These are phyloP conservation scores for Fraxinus albicans DNA, from an alignment of 305 asterid genomes.

Conservation along the genomic window DNA sequence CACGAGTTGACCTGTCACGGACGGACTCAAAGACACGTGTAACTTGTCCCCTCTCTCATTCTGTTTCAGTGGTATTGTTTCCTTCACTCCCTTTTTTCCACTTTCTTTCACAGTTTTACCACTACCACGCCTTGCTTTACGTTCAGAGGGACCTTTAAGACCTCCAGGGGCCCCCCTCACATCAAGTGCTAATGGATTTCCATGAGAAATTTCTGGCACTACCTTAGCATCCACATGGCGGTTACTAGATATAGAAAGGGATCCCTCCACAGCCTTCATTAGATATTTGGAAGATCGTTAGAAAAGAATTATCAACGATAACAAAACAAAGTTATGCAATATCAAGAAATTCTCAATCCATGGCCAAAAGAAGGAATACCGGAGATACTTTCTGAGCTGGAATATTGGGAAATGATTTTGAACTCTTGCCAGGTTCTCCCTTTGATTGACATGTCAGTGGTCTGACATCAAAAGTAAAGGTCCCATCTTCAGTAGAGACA, in stretches of 20 bases:
- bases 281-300: constrained; percentile 19
- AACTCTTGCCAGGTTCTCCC: constrained; percentile 41
- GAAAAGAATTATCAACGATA: constrained; percentile 7
- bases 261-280: constrained; percentile 55
- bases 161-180: constrained; percentile 41
- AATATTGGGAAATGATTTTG: constrained; percentile 41
- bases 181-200: constrained; percentile 41
- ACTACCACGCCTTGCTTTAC: constrained; percentile 72
- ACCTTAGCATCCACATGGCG: constrained; percentile 36
- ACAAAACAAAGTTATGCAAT: constrained; percentile 1
- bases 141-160: constrained; percentile 51
- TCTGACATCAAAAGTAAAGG: constrained; percentile 60
- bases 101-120: constrained; percentile 67
- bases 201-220: constrained; percentile 51
- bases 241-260: constrained; percentile 45
- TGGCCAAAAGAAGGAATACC: constrained; percentile 39
- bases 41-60: constrained; percentile 50
- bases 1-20: constrained; percentile 51
- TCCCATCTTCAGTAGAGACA: constrained; percentile 47
- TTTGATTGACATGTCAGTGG: constrained; percentile 49
- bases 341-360: constrained; percentile 16
- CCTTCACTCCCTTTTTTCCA: constrained; percentile 63
- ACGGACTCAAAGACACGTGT: constrained; percentile 43
- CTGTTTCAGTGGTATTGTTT: constrained; percentile 48
- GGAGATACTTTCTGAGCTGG: constrained; percentile 49